Conservation (phyloP, 140 eudicot species). For the Ambrosia hybrid region DNA sequence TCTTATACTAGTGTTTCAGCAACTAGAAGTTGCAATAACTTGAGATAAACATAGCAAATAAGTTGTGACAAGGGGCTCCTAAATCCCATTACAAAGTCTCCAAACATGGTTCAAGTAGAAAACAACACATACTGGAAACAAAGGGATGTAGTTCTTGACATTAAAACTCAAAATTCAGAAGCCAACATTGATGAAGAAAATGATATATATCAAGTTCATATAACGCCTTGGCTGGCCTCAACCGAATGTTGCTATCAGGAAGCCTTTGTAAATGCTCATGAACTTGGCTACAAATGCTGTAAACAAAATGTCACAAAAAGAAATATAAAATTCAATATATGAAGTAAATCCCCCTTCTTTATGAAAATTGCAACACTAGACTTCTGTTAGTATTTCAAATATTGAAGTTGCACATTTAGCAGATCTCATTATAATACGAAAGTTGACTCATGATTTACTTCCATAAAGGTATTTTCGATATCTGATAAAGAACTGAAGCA, state of each 20-base stretch:
- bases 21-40: no score
- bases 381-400: not conserved
- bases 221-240: constrained; percentile 27
- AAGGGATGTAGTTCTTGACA: constrained; percentile 4
- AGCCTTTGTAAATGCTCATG: constrained; percentile 94
- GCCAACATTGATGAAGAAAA: no score
- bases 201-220: constrained; percentile 11
- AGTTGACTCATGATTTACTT: not conserved
- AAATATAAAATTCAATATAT: not conserved
- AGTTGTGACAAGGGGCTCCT: constrained; percentile 8
- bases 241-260: constrained; percentile 85
- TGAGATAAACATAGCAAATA: not conserved
- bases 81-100: constrained; percentile 13
- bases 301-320: constrained; percentile 5
- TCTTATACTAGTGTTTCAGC: no score
- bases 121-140: constrained; percentile 8
- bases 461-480: not conserved
- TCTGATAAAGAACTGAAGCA: not conserved
- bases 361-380: constrained; percentile 2
- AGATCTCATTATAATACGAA: not conserved
- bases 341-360: not conserved
- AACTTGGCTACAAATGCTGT: constrained; percentile 99
- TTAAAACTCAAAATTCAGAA: not conserved
- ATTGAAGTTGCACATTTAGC: constrained; percentile 11
- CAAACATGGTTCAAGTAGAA: constrained; percentile 17